Evolutionary conservation across 495 filamentous ascomycete genomes (phyloP), one percentile per base, ranked within the genome.

Genomic region (Neurospora africana): DNA sequence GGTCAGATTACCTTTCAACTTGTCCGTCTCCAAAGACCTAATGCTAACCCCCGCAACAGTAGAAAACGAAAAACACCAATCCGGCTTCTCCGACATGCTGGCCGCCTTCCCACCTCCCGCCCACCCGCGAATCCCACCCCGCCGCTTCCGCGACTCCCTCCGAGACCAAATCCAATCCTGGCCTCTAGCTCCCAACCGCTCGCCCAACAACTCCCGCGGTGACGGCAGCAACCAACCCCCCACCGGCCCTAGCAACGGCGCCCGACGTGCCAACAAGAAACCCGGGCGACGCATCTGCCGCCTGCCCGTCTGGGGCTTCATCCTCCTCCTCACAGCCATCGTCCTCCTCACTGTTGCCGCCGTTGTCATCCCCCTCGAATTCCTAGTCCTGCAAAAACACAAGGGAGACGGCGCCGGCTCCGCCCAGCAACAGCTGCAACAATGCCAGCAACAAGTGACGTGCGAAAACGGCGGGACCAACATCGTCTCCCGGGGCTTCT

Each of bases 71-170:
- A 87, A 82, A 76, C 84, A 81, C 73, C 86, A 81, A 87, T 94
- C 75, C 19, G 84, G 84, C 6, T 84, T 99, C 58, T 94, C 93
- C 19, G 94, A 97, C 77, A 97, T 98, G 78, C 85, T 99, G 7
- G 91, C 92, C 15, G 92, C 93, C 17, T 99, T 99, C 72, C 95
- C 95, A 9, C 91, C 94, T 13, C 94, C 95, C 6, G 89, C 87
- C 5, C 84, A 89, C 1, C 70, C 77, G 17, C 69, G 86, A 58
- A 84, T 85, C 9, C 89, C 86, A 7, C 88, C 87, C 23, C 86
- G 76, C 70, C 81, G 81, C 68, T 73, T 82, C 68, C 83, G 83
- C 39, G 79, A 82, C 27, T 84, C 81, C 69, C 74, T 80, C 17
- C 78, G 78, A 39, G 77, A 80, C 35, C 75, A 78, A 39, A 72